phyloP scores from a whole-genome alignment of 2,329 filamentous ascomycete genomes.

The Ascocoryne sarcoides region DNA sequence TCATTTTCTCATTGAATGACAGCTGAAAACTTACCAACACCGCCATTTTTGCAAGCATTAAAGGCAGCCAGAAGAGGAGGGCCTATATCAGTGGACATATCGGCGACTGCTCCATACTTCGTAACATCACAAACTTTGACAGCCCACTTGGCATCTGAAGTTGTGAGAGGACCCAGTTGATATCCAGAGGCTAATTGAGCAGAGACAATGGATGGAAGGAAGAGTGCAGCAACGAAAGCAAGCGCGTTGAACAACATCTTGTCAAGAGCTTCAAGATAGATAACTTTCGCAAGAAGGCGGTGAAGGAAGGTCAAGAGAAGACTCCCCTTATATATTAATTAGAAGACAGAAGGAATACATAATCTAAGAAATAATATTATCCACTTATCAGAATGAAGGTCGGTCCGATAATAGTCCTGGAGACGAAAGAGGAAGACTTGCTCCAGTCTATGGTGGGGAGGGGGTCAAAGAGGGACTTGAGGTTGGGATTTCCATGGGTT shows the following conservation, averaged over 20 bases:
- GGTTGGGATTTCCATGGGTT: too few species aligned
- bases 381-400: too few species aligned
- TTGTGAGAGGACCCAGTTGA: slow-evolving; percentile 16
- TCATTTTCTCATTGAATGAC: background rate
- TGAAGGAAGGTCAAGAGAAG: too few species aligned
- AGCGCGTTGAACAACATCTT: background rate
- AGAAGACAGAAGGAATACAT: too few species aligned
- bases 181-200: slow-evolving; percentile 5
- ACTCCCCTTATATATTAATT: too few species aligned
- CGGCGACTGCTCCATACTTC: slow-evolving; percentile 37
- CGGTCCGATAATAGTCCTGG: too few species aligned
- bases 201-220: background rate
- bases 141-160: slow-evolving; percentile 12
- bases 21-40: slow-evolving; percentile 19
- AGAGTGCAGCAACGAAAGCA: background rate
- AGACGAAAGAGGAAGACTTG: too few species aligned
- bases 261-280: too few species aligned
- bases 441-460: too few species aligned
- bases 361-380: too few species aligned
- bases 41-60: slow-evolving; percentile 34
- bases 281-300: too few species aligned
- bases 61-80: slow-evolving; percentile 35
- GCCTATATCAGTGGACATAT: slow-evolving; percentile 36
- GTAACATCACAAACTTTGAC: slow-evolving; percentile 34
- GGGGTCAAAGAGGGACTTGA: too few species aligned